Conservation (phyloP, 768 basidiomycete species). For the Lentinula sp. region DNA sequence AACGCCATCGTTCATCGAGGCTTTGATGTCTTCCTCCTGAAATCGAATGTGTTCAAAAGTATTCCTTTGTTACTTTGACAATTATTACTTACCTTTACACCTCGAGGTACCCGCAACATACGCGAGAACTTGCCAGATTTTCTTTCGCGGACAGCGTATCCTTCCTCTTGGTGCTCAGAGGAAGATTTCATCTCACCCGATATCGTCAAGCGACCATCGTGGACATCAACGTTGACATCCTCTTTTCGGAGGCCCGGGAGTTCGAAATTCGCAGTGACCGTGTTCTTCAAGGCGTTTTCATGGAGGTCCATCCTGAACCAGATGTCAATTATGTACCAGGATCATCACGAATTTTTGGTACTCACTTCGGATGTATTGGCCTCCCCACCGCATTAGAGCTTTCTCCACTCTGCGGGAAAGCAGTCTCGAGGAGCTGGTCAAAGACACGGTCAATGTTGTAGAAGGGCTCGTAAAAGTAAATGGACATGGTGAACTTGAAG, state of each 20-base stretch:
- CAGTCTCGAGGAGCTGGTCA: constrained; percentile 24
- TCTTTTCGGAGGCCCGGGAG: constrained; percentile 52
- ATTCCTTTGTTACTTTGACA: background rate
- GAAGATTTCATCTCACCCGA: constrained; percentile 41
- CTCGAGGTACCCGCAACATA: constrained; percentile 44
- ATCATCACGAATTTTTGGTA: background rate
- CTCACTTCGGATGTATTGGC: constrained; percentile 25
- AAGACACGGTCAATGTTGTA: constrained; percentile 40
- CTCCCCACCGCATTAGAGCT: constrained; percentile 3
- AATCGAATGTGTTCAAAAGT: background rate
- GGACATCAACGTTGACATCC: constrained; percentile 47
- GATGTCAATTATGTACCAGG: too few species aligned
- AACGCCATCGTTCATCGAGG: constrained; percentile 44
- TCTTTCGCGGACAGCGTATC: constrained; percentile 46
- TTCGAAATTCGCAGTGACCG: constrained; percentile 54
- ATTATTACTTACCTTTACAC: constrained; percentile 41
- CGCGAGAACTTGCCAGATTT: constrained; percentile 41
- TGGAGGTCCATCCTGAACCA: constrained; percentile 48
- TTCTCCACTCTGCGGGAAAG: background rate
- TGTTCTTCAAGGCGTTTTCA: constrained; percentile 42
- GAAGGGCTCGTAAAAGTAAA: constrained; percentile 38
- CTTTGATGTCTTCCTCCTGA: constrained; percentile 29
- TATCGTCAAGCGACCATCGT: constrained; percentile 43
- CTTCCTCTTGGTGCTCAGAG: constrained; percentile 29
- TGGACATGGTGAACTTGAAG: constrained; percentile 11